Evolutionary conservation across 345 rosid genomes (phyloP).

Genomic region (Arabis alpina): DNA sequence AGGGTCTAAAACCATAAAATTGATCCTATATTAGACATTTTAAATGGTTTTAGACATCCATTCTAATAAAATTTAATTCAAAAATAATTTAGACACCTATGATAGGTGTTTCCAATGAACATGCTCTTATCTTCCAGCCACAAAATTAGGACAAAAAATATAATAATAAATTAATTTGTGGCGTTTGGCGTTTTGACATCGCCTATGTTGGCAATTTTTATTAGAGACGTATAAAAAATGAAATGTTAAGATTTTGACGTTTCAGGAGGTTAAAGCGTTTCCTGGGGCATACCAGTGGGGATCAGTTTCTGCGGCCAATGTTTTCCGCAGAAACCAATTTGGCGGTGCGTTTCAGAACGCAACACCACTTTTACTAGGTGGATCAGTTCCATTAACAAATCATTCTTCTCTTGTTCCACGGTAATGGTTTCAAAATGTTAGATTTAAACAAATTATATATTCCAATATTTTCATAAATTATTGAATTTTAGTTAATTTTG

Average conservation of each 20-base stretch:
- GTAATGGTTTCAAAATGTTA: not conserved
- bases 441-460: not conserved
- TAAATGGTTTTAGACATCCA: too few species aligned
- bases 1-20: too few species aligned
- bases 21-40: too few species aligned
- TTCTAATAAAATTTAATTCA: too few species aligned
- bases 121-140: constrained; percentile 2
- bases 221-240: not conserved
- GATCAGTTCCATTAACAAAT: constrained; percentile 37
- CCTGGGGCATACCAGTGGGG: constrained; percentile 26
- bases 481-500: not conserved
- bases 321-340: constrained; percentile 19
- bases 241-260: constrained; percentile 23
- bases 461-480: not conserved
- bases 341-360: constrained; percentile 35
- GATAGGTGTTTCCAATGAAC: too few species aligned
- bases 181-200: constrained; percentile 17
- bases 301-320: constrained; percentile 24
- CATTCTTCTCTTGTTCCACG: constrained; percentile 27
- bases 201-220: not conserved
- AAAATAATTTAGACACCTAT: too few species aligned
- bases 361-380: constrained; percentile 37
- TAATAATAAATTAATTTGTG: constrained; percentile 6
- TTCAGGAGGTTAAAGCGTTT: constrained; percentile 28
- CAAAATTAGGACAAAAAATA: not conserved